phyloP scores from a whole-genome alignment of 2,329 filamentous ascomycete species.

The Ceratocystis ficicola region DNA sequence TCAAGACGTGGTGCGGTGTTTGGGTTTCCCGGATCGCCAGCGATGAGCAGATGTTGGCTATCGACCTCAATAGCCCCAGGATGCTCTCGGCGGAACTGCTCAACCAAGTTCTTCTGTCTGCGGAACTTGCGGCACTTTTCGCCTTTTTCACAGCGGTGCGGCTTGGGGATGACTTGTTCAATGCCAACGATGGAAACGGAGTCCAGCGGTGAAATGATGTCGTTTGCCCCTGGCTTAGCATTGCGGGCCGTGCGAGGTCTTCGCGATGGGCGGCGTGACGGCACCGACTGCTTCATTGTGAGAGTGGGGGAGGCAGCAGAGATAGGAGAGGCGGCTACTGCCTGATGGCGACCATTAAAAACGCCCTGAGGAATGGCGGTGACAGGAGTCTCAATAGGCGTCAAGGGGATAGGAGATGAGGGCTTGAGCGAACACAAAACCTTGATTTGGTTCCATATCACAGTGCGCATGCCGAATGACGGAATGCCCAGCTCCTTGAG shows the following conservation, averaged over 20 bases:
- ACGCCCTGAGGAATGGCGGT: slow-evolving; percentile 35
- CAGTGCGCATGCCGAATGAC: slow-evolving; percentile 70
- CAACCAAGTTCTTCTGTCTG: slow-evolving; percentile 66
- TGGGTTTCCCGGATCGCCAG: slow-evolving; percentile 68
- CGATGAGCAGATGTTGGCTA: slow-evolving; percentile 57
- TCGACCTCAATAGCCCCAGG: slow-evolving; percentile 44
- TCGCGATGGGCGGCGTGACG: slow-evolving; percentile 13
- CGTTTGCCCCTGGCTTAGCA: slow-evolving; percentile 36
- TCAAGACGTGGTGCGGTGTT: slow-evolving; percentile 39
- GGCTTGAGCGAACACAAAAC: slow-evolving; percentile 47
- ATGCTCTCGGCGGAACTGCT: slow-evolving; percentile 62
- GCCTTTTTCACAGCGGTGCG: slow-evolving; percentile 74
- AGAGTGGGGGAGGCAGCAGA: slow-evolving; percentile 23
- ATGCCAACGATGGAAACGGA: slow-evolving; percentile 87
- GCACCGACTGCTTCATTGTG: background rate
- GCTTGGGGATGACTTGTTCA: slow-evolving; percentile 74
- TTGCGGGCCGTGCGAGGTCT: slow-evolving; percentile 23
- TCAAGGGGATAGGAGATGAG: slow-evolving; percentile 42
- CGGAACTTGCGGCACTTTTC: slow-evolving; percentile 73
- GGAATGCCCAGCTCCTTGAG: slow-evolving; percentile 67
- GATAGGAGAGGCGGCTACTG: background rate
- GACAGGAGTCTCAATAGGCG: slow-evolving; percentile 49
- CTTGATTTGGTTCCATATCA: slow-evolving; percentile 69
- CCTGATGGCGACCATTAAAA: slow-evolving; percentile 23
- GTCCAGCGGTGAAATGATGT: slow-evolving; percentile 64